Base-by-base conservation (phyloP, 1,284 basidiomycete species). In the Sporisorium iseilematis-ciliati region DNA sequence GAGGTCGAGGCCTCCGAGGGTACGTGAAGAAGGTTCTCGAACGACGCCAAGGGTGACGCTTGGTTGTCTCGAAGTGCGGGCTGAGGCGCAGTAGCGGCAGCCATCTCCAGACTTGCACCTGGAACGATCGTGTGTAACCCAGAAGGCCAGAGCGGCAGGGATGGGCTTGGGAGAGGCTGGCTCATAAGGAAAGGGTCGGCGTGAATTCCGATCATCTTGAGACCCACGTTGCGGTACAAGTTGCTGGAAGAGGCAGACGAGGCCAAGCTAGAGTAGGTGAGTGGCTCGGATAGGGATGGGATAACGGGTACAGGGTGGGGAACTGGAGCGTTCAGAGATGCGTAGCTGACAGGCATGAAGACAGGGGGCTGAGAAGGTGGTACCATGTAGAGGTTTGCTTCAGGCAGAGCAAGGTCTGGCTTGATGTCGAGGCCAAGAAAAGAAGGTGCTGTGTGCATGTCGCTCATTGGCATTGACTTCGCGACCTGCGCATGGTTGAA, bases 131-230 rank as follows among this genome's bases (percentile, higher is more conserved):
- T 21, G 2, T 29, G 20, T 25, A 42, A 42, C 23, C 29, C 35
- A 4, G 43, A 41, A 10, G 55, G 50, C 8, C 46, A 40, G 18
- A 52, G 21, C 5, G 55, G 54, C 5, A 69, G 55, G 18, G 68
- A 61, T 4, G 65, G 70, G 49, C 70, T 73, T 2, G 70, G 65
- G 7, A 73, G 62, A 10, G 70, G 57, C 42, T 73, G 70, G 29
- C 65, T 73, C 57, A 67, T 61, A 20, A 73, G 70, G 46, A 73
- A 67, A 10, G 70, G 65, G 31, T 73, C 70, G 1, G 70, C 60
- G 45, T 63, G 70, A 50, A 73, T 57, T 5, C 65, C 65, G 6
- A 57, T 38, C 23, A 61, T 56, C 52, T 66, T 73, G 57, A 73
- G 57, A 2, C 57, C 65, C 3, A 51, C 48, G 63, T 55, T 62